Evolutionary conservation across 208 protist genomes (phyloP), one percentile per base, ranked within the genome.

Genomic region (Trypanosoma melophagium): DNA sequence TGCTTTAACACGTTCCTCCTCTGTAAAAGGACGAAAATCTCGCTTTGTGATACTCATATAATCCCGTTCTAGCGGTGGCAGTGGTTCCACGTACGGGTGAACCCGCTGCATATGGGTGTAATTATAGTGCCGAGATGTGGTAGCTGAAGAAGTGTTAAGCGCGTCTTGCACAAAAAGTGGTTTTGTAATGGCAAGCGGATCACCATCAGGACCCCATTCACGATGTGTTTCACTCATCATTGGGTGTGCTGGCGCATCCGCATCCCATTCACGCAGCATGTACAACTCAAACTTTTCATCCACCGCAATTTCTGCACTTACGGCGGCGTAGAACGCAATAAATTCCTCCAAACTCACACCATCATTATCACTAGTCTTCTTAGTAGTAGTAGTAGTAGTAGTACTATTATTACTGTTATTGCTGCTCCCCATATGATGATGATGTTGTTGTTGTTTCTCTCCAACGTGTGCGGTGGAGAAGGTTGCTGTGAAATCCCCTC

Each of bases 251-350:
- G 78, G 47, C 40, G 79, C 65, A 63, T 96, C 91, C 0, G 88
- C 83, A 16, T 69, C 73, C 84, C 87, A 94, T 54, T 89, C 80
- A 35, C 76, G 76, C 47, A 96, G 79, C 65, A 94, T 61, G 19
- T 63, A 64, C 31, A 83, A 41, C 50, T 84, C 82, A 67, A 96
- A 96, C 45, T 71, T 62, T 74, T 96, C 91, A 60, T 96, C 91
- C 0, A 65, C 59, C 5, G 66, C 35, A 38, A 86, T 76, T 21
- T 76, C 41, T 8, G 63, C 65, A 55, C 88, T 94, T 35, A 94
- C 61, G 14, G 77, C 86, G 38, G 88, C 79, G 74, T 89, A 93
- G 65, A 84, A 96, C 38, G 84, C 88, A 19, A 93, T 13, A 58
- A 91, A 90, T 65, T 89, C 87, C 13, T 76, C 84, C 35, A 76